Percentiles rank a stretch among this genome's conserved stretches.
phyloP scores from a whole-genome alignment of 768 basidiomycete genomes.

The Suillus discolor region DNA sequence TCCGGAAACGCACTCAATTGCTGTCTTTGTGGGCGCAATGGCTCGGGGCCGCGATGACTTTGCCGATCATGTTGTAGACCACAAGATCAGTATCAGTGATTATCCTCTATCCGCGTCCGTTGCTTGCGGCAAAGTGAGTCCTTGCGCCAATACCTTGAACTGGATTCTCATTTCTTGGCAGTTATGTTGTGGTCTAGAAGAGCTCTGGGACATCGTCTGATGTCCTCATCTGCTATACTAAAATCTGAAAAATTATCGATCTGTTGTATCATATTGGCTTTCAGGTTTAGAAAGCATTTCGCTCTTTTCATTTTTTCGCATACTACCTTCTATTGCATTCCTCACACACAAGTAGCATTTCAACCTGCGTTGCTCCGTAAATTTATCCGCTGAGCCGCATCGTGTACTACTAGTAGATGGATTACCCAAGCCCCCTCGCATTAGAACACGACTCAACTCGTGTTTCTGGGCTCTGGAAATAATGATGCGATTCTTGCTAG shows the following conservation, averaged over 20 bases:
- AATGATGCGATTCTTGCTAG: conserved; percentile 32
- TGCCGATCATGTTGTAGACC: conserved; percentile 91
- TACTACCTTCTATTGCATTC: conserved; percentile 5
- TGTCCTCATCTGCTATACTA: conserved; percentile 11
- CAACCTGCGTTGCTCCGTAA: conserved; percentile 34
- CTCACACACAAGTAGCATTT: conserved; percentile 28
- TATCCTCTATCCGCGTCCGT: conserved; percentile 92
- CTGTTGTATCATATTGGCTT: conserved; percentile 4
- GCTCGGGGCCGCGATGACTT: conserved; percentile 96
- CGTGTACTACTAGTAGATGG: conserved; percentile 31
- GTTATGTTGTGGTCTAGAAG: conserved; percentile 93
- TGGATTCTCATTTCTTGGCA: conserved; percentile 30
- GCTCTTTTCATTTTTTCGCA: conserved; percentile 15
- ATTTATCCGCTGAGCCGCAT: conserved; percentile 24
- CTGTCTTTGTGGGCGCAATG: conserved; percentile 98
- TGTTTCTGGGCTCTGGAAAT: conserved; percentile 32
- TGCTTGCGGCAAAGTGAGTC: conserved; percentile 92
- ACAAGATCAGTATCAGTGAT: conserved; percentile 96
- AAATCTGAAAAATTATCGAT: conserved; percentile 19
- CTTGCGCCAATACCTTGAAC: not conserved
- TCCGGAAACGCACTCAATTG: conserved; percentile 86
- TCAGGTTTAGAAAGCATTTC: conserved; percentile 13
- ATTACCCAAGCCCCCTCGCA: conserved; percentile 33
- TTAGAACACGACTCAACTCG: conserved; percentile 39
- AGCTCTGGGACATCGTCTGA: conserved; percentile 92